Base-by-base conservation (phyloP, 2,329 filamentous ascomycete species). In the Talaromyces funiculosus region DNA sequence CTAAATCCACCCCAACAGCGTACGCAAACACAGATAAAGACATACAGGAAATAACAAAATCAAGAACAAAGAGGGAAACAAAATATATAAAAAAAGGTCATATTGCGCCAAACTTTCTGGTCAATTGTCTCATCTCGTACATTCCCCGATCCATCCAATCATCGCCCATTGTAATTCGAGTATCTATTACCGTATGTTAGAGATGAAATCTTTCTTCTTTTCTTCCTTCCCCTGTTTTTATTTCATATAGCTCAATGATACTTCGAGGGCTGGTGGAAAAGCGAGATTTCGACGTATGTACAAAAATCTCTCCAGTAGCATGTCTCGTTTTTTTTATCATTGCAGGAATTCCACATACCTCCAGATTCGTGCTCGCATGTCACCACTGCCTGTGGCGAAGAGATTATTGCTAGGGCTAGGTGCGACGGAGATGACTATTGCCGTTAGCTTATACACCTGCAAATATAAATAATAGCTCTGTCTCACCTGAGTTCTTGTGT, bases 341-440 rank as follows among this genome's bases (percentile, higher is more conserved):
- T 33, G 51, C 42, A 37, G 61, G 49, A 62, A 43, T 51, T 55
- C 60, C 61, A 70, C 73, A 67, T 69, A 97, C 69, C 89, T 92
- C 94, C 94, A 99, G 78, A 99, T 97, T 71, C 94, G 88, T 59
- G 94, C 94, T 73, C 93, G 89, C 90, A 96, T 96, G 74, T 99
- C 94, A 69, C 94, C 94, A 67, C 92, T 97, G 64, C 94, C 94
- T 4, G 94, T 99, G 42, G 94, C 94, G 73, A 99, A 99, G 72
- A 91, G 88, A 65, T 87, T 86, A 61, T 92, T 92, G 38, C 85
- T 87, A 16, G 94, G 94, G 75, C 92, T 96, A 22, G 94, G 94
- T 1, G 94, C 93, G 57, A 99, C 94, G 2, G 92, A 97, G 69
- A 97, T 97, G 68, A 99, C 94, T 86, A 67, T 58, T 43, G 53